Base-by-base conservation (phyloP, 768 basidiomycete genomes). In the Pilatotrama ljubarskyi region DNA sequence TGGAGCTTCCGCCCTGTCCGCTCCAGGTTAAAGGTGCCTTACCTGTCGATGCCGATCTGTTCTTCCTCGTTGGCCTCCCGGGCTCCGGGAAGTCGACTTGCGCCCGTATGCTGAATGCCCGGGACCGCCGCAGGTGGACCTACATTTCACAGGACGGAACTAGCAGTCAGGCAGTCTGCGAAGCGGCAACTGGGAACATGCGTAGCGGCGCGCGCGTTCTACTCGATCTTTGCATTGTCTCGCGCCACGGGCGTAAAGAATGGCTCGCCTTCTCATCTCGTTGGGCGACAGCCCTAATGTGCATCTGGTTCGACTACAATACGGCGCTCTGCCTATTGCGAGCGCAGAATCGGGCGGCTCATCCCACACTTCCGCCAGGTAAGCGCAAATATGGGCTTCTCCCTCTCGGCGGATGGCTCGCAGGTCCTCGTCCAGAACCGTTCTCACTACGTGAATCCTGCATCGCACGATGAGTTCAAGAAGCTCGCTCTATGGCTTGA, bases 301-400 rank as follows among this genome's bases (percentile, higher is more conserved):
- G 80, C 65, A 71, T 86, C 18, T 81, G 76, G 74, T 85, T 87
- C 68, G 83, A 85, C 64, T 84, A 83, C 61, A 72, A 77, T 36
- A 66, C 68, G 9, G 75, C 74, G 2, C 71, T 86, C 7, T 86
- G 85, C 68, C 72, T 71, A 13, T 78, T 80, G 11, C 75, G 85
- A 9, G 84, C 84, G 5, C 84, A 86, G 68, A 76, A 74, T 68
- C 77, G 85, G 5, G 71, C 78, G 3, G 80, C 76, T n/a, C 86
- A 87, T 59, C 83, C 84, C 4, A 84, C 84, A 8, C 75, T 87
- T 3, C 80, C 80, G 2, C 83, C 84, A 3, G 83, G 84, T 0
- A 73, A 72, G 86, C 3, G 84, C 85, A 40, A 86, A 87, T 68
- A 82, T 86, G 81, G 86, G 84, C 6, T 81, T 86, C 69, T 84